These are phyloP conservation scores for Cercospora sp. DNA, from an alignment of 2,329 filamentous ascomycete genomes.

Conservation along the genomic window DNA sequence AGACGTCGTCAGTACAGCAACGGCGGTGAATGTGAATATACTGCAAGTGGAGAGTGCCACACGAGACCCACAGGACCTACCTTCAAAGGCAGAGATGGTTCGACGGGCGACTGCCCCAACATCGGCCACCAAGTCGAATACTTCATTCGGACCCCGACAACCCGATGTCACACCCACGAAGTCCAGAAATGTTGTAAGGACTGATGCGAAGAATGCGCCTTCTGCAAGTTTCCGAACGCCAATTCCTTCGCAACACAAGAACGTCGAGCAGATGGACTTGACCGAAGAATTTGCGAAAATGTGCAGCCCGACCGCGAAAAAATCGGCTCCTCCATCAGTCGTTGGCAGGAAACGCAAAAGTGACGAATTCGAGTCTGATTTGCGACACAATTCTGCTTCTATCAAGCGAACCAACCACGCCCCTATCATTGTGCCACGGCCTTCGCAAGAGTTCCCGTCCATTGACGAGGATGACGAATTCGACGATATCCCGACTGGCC, in stretches of 20 bases:
- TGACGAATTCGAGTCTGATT: conserved; percentile 44
- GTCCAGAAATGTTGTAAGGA: background rate
- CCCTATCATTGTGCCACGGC: conserved; percentile 8
- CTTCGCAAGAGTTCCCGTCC: conserved; percentile 40
- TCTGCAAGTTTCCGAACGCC: background rate
- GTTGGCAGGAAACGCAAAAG: conserved; percentile 49
- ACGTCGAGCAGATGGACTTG: conserved; percentile 40
- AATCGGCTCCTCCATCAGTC: conserved; percentile 8
- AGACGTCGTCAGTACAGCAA: background rate
- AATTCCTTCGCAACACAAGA: conserved; percentile 1
- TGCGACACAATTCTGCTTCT: conserved; percentile 17
- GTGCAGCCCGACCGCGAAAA: conserved; percentile 27
- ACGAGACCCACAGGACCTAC: background rate
- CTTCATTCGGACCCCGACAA: conserved; percentile 23
- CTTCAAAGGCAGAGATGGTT: conserved; percentile 43
- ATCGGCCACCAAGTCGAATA: conserved; percentile 42
- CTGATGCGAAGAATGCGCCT: conserved; percentile 1
- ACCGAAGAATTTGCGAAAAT: conserved; percentile 33
- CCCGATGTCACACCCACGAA: conserved; percentile 21
- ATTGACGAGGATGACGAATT: conserved; percentile 41
- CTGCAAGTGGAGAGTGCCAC: background rate
- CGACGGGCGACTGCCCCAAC: conserved; percentile 47
- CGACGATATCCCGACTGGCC: conserved; percentile 26
- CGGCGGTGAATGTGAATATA: background rate
- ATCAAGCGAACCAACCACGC: conserved; percentile 15